Evolutionary conservation across 2,329 filamentous ascomycete species (phyloP).

Genomic region (Nannizzia gypsea): DNA sequence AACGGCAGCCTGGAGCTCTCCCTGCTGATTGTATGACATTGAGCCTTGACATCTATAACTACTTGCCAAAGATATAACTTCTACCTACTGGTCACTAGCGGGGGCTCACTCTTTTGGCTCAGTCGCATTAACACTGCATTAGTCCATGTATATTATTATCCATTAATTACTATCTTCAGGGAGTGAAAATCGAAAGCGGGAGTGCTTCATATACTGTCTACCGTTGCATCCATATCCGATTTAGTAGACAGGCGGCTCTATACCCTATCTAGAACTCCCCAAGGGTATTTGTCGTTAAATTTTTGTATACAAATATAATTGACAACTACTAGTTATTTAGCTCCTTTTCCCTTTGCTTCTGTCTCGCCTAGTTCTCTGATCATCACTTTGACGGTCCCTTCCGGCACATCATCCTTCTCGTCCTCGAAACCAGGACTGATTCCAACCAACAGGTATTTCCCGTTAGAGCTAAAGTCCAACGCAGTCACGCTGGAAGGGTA

Average conservation of each 20-base stretch:
- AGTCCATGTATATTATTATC: no score
- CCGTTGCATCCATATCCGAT: slow-evolving; percentile 25
- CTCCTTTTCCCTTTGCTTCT: slow-evolving; percentile 75
- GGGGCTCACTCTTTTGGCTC: no score
- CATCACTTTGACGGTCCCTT: slow-evolving; percentile 62
- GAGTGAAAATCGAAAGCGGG: slow-evolving; percentile 36
- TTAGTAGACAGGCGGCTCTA: not conserved
- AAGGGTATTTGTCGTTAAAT: no score
- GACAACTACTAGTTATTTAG: slow-evolving; percentile 41
- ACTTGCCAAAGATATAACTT: no score
- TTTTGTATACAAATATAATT: not conserved
- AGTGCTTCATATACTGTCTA: slow-evolving; percentile 30
- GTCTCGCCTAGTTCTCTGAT: slow-evolving; percentile 74
- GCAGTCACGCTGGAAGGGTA: slow-evolving; percentile 68
- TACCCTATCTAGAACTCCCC: no score
- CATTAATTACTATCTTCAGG: no score
- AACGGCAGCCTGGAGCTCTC: no score
- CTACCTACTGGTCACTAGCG: no score
- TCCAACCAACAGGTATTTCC: slow-evolving; percentile 65
- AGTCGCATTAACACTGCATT: no score
- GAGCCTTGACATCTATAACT: no score
- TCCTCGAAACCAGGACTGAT: slow-evolving; percentile 82
- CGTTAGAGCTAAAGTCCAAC: slow-evolving; percentile 64
- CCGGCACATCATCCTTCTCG: slow-evolving; percentile 56
- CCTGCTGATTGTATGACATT: no score